Conservation (phyloP, 176 grass and related monocot genomes). For the Cymbopogon citratus region DNA sequence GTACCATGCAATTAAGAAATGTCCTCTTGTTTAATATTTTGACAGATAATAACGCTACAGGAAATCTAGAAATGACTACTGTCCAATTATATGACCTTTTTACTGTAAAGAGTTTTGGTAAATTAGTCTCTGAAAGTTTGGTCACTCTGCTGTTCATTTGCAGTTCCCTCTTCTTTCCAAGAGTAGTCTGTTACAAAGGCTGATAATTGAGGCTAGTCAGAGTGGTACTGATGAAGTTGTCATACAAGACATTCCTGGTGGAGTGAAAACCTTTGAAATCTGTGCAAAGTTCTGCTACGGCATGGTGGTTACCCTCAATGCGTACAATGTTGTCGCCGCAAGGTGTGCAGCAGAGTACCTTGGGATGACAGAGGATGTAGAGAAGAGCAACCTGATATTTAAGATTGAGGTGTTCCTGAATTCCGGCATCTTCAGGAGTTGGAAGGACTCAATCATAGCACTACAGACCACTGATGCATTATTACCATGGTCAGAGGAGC, state of each 20-base stretch:
- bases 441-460: slow-evolving; percentile 79
- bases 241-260: slow-evolving; percentile 67
- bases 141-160: neutral
- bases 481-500: slow-evolving; percentile 66
- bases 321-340: slow-evolving; percentile 59
- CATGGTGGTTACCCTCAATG: slow-evolving; percentile 79
- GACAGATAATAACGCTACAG: slow-evolving; percentile 6
- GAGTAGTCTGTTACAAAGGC: slow-evolving; percentile 61
- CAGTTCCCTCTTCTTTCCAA: slow-evolving; percentile 93
- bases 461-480: slow-evolving; percentile 63
- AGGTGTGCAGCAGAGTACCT: slow-evolving; percentile 80
- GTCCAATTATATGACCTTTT: neutral
- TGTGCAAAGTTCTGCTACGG: slow-evolving; percentile 96
- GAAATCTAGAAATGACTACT: neutral
- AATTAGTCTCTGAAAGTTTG: neutral
- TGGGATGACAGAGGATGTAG: slow-evolving; percentile 85
- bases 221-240: slow-evolving; percentile 48
- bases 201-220: slow-evolving; percentile 59
- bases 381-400: slow-evolving; percentile 74
- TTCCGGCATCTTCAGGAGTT: slow-evolving; percentile 56
- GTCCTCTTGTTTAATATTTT: neutral
- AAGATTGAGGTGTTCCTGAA: slow-evolving; percentile 86
- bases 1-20: neutral
- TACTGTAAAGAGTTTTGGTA: neutral
- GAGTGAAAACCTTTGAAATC: slow-evolving; percentile 60